These are phyloP conservation scores for Diaporthe sp. DNA, from an alignment of 2,329 filamentous ascomycete genomes.

Conservation along the genomic window DNA sequence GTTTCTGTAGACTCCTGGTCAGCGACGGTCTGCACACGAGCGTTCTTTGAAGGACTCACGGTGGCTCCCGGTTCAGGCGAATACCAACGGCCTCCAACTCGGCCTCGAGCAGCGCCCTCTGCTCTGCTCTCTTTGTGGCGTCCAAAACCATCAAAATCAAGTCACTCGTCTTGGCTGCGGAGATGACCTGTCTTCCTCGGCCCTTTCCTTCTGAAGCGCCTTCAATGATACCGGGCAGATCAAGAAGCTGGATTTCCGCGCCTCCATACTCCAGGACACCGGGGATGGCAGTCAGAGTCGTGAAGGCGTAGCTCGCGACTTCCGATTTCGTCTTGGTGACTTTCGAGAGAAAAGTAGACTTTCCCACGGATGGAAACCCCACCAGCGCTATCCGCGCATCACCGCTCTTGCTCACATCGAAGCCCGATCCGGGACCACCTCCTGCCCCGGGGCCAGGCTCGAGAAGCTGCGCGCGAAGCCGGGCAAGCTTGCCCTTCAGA, in stretches of 20 bases:
- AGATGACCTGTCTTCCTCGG: slow-evolving; percentile 95
- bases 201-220: slow-evolving; percentile 97
- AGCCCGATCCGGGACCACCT: slow-evolving; percentile 84
- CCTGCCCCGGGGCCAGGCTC: slow-evolving; percentile 88
- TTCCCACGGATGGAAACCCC: slow-evolving; percentile 98
- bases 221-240: slow-evolving; percentile 98
- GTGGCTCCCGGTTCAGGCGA: slow-evolving; percentile 89
- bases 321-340: slow-evolving; percentile 98
- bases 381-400: slow-evolving; percentile 97
- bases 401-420: slow-evolving; percentile 95
- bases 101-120: slow-evolving; percentile 88
- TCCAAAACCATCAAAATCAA: slow-evolving; percentile 97
- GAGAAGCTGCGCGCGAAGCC: slow-evolving; percentile 92
- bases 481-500: slow-evolving; percentile 97
- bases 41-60: slow-evolving; percentile 66
- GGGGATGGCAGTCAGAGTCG: slow-evolving; percentile 95
- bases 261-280: slow-evolving; percentile 98
- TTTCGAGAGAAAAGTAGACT: slow-evolving; percentile 98
- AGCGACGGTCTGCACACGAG: neutral
- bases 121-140: slow-evolving; percentile 95
- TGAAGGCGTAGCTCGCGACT: slow-evolving; percentile 97
- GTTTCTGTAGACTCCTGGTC: slow-evolving; percentile 69
- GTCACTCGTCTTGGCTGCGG: slow-evolving; percentile 97
- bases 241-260: slow-evolving; percentile 97
- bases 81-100: slow-evolving; percentile 97